Conservation (phyloP, 2,329 filamentous ascomycete species). For the Coleophoma cylindrospora region DNA sequence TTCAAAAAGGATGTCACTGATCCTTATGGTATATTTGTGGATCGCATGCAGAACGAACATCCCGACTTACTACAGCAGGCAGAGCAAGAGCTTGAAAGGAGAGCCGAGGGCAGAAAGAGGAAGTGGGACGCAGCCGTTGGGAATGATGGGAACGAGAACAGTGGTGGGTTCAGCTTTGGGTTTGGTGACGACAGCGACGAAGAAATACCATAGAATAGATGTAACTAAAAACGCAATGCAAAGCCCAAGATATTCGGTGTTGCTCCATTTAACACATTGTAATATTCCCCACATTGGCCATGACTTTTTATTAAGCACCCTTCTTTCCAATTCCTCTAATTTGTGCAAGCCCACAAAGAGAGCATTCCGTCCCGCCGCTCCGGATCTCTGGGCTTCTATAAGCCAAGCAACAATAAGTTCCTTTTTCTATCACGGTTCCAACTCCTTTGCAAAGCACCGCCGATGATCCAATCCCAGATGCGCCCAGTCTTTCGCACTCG, state of each 20-base stretch:
- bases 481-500: not conserved
- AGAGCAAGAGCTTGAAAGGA: constrained; percentile 59
- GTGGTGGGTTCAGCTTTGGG: constrained; percentile 57
- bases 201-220: constrained; percentile 28
- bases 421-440: not conserved
- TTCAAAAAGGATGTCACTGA: constrained; percentile 69
- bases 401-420: too few species aligned
- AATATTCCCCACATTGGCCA: too few species aligned
- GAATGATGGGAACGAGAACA: constrained; percentile 36
- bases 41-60: constrained; percentile 56
- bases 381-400: too few species aligned
- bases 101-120: constrained; percentile 62
- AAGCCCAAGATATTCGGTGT: too few species aligned
- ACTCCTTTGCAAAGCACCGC: not conserved
- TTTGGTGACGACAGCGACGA: constrained; percentile 52
- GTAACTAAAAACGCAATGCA: too few species aligned
- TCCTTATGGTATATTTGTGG: constrained; percentile 70
- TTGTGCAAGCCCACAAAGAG: too few species aligned
- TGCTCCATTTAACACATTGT: too few species aligned
- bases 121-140: constrained; percentile 82
- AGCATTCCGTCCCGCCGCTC: too few species aligned
- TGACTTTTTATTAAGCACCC: too few species aligned
- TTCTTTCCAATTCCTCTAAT: too few species aligned
- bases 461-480: not conserved
- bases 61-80: constrained; percentile 65